Base-by-base conservation (phyloP, 176 grass and related monocot species). In the Chloris gayana region DNA sequence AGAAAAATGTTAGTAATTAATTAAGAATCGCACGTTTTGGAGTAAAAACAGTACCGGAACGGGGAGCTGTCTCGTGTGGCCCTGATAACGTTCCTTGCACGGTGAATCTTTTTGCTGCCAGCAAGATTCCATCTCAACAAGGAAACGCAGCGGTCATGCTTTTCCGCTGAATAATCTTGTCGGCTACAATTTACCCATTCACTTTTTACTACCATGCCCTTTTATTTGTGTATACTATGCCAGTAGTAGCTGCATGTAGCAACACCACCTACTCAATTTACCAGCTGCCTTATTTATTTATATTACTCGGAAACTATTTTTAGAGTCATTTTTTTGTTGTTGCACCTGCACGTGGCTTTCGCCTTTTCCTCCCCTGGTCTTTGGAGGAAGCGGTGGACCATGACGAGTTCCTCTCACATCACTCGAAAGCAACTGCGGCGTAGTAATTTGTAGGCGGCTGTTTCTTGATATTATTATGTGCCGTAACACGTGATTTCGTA, bases 311-410 rank as follows among this genome's bases (percentile, higher is more conserved):
- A 64, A 11, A 10, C 4, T 50, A 2, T 31, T 3, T 53, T 53
- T 34, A 50, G 1, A 12, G 0, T 47, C 0, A 2, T 30, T 34
- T 76, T 62, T 27, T 86, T 45, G 59, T 17, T 42, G 47, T 2
- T 56, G 35, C 19, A 6, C 30, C 29, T 74, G 49, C 70, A 74
- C 77, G 62, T 86, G 72, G 12, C 54, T 77, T 2, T 41, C 45
- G 27, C 54, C 37, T 17, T 76, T 62, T 58, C 17, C 3, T 32
- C 60, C 78, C 79, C 67, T 57, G 73, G 74, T 77, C 63, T 70
- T 73, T 25, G 73, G 80, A 88, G 73, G 44, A 70, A 76, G 30
- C 17, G 30, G 67, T 65, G 75, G 75, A 54, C 67, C 67, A 53
- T 27, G 78, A 29, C 31, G 24, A 51, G 39, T 14, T 38, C 6